Base-by-base conservation (phyloP, 352 stramenopile species). In the Phytophthora brassicae region DNA sequence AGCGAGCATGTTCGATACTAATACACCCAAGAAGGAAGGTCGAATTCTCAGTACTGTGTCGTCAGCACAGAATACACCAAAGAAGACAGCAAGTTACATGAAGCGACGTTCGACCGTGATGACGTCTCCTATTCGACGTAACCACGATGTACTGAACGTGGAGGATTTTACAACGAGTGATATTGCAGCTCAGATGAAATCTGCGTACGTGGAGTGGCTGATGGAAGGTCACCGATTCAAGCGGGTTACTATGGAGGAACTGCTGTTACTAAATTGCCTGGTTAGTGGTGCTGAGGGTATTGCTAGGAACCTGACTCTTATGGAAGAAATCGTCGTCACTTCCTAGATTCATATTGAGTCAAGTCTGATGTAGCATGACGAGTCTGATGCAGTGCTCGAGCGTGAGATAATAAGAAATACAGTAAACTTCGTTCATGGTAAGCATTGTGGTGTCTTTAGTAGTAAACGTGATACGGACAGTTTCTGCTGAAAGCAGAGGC, bases 271-370 rank as follows among this genome's bases (percentile, higher is more conserved):
- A 23, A 94, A 91, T 51, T 94, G 85, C 48, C 65, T 94, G 19
- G 79, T 94, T n/a, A 92, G 83, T 47, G 85, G 81, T 9, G 81
- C 83, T n/a, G 81, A 90, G 17, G 81, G 83, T 33, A 90, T 94
- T 51, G 85, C 83, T 2, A 75, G 66, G 12, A 88, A 88, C 26
- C 62, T 94, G 5, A 89, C 85, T 26, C 64, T 74, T 7, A 79
- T 93, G 66, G 81, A 90, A 70, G 80, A 93, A 54, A 89, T 90
- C 56, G 75, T 89, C 22, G 70, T 90, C 14, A 72, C 77, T 14
- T 81, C 79, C 1, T 90, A 88, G 61, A 35, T 39, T n/a, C n/a
- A n/a, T n/a, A n/a, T n/a, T n/a, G n/a, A n/a, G n/a, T n/a, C n/a
- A n/a, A n/a, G n/a, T n/a, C n/a, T n/a, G n/a, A n/a, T n/a, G n/a